Evolutionary conservation across 192 early-diverging fungal genomes (phyloP).

Genomic region (Mortierella claussenii): DNA sequence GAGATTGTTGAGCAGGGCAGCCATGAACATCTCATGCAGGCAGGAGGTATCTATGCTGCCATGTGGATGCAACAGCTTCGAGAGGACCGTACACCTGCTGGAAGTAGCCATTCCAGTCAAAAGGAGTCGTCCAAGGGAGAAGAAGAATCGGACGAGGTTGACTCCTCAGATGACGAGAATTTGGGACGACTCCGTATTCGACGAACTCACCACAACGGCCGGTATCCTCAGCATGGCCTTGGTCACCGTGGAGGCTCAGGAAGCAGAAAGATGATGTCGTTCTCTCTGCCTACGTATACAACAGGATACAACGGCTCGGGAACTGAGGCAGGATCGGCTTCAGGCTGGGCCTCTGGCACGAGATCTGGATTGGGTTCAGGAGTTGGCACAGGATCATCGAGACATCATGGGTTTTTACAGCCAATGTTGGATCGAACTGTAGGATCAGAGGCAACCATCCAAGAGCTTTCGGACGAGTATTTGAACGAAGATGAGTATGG

Average conservation of each 20-base stretch:
- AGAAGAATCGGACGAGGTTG: slow-evolving; percentile 29
- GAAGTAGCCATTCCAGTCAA: slow-evolving; percentile 42
- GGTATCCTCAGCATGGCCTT: slow-evolving; percentile 4
- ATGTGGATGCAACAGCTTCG: slow-evolving; percentile 82
- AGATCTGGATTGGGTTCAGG: background rate
- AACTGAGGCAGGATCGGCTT: slow-evolving; percentile 1
- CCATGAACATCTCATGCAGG: slow-evolving; percentile 74
- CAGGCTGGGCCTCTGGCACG: slow-evolving; percentile 2
- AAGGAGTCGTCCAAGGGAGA: slow-evolving; percentile 53
- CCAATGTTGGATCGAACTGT: slow-evolving; percentile 2
- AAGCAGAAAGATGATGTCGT: slow-evolving; percentile 26
- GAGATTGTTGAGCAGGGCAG: slow-evolving; percentile 82
- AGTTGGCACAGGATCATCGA: background rate
- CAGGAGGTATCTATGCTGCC: slow-evolving; percentile 74
- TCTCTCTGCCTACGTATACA: slow-evolving; percentile 31
- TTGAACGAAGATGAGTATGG: background rate
- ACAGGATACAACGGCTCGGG: slow-evolving; percentile 7
- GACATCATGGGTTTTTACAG: slow-evolving; percentile 5
- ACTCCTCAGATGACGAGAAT: slow-evolving; percentile 24
- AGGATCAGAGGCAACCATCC: slow-evolving; percentile 7
- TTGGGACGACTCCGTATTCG: slow-evolving; percentile 21
- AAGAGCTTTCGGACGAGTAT: slow-evolving; percentile 27
- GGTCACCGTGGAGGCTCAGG: background rate
- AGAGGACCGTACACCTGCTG: slow-evolving; percentile 20
- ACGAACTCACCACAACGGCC: slow-evolving; percentile 6